Percentiles rank a stretch among this genome's conserved stretches.
Evolutionary conservation across 768 basidiomycete genomes (phyloP).

Genomic region (Inosperma sp.): DNA sequence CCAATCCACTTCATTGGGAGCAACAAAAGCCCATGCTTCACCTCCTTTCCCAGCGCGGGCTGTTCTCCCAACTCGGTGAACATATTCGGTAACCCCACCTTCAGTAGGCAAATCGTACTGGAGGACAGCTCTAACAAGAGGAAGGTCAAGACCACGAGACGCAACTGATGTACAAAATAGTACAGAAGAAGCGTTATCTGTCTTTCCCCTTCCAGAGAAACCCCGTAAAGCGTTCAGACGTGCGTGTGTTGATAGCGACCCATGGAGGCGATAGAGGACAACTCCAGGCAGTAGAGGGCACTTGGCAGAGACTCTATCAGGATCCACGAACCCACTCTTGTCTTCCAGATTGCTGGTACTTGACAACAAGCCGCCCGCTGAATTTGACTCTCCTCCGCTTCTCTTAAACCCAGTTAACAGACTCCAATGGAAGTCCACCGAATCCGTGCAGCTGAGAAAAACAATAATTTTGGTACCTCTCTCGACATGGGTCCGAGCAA

Average conservation of each 20-base stretch:
- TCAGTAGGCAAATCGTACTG: slow-evolving; percentile 98
- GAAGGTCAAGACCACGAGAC: slow-evolving; percentile 95
- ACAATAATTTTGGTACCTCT: slow-evolving; percentile 79
- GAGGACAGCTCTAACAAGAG: slow-evolving; percentile 87
- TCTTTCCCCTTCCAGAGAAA: slow-evolving; percentile 52
- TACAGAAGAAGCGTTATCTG: slow-evolving; percentile 49
- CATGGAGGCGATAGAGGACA: slow-evolving; percentile 85
- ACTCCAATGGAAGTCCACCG: slow-evolving; percentile 95
- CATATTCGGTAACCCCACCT: slow-evolving; percentile 92
- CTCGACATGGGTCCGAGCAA: slow-evolving; percentile 52
- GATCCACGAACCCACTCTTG: slow-evolving; percentile 26
- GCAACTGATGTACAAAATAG: slow-evolving; percentile 96
- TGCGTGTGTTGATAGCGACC: slow-evolving; percentile 76
- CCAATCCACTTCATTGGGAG: slow-evolving; percentile 86
- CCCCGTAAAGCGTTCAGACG: slow-evolving; percentile 80
- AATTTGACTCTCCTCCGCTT: slow-evolving; percentile 36
- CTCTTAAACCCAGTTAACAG: slow-evolving; percentile 71
- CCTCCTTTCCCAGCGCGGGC: slow-evolving; percentile 95
- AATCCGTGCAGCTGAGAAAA: slow-evolving; percentile 95
- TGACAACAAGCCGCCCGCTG: slow-evolving; percentile 18
- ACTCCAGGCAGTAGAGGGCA: slow-evolving; percentile 80
- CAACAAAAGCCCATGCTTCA: slow-evolving; percentile 91
- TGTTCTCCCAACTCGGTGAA: slow-evolving; percentile 95
- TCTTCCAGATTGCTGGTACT: slow-evolving; percentile 23
- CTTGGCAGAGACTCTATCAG: slow-evolving; percentile 50